Conservation (phyloP, 2,329 filamentous ascomycete genomes). For the Neopestalotiopsis sp. region DNA sequence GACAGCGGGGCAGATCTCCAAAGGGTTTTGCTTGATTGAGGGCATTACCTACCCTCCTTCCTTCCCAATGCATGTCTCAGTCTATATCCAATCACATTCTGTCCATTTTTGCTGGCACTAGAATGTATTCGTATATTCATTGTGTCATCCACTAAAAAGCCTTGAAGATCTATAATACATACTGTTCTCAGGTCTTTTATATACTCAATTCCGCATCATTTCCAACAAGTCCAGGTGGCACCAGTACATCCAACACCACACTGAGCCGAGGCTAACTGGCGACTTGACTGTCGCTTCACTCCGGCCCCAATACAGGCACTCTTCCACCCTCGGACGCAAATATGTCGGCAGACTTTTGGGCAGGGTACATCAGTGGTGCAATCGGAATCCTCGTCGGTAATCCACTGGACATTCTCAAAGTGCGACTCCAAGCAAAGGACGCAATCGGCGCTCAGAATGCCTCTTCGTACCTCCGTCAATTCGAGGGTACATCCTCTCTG, state of each 20-base stretch:
- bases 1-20: neutral
- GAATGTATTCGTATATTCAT: neutral
- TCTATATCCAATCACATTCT: neutral
- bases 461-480: constrained; percentile 36
- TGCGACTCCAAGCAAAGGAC: constrained; percentile 74
- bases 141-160: neutral
- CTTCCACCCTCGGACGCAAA: neutral
- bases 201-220: neutral
- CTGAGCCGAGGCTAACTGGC: constrained; percentile 7
- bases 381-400: constrained; percentile 86
- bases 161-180: neutral
- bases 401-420: constrained; percentile 74
- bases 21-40: neutral
- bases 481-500: constrained; percentile 44
- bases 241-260: neutral
- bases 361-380: constrained; percentile 58
- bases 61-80: neutral
- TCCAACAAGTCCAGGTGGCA: neutral
- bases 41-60: neutral
- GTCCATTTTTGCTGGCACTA: neutral
- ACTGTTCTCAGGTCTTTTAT: neutral
- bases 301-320: neutral
- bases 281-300: neutral
- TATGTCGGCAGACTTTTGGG: constrained; percentile 93
- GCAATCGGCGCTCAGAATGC: constrained; percentile 29